Base-by-base conservation (phyloP, 805 yeast species). In the Teunomyces pallodes region DNA sequence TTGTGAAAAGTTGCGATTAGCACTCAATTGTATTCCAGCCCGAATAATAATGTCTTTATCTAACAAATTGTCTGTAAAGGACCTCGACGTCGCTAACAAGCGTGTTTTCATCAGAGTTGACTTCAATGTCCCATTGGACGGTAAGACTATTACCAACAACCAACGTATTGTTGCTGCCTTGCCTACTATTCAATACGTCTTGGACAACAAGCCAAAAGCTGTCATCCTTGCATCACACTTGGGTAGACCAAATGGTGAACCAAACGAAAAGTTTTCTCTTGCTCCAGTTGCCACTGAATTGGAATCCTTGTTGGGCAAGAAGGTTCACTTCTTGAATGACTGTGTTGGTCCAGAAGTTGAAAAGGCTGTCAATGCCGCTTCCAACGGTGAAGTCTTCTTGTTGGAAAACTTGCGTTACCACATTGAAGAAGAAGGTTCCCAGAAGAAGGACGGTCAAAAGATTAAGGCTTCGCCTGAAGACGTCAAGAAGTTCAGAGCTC, bases 81-180 rank as follows among this genome's bases (percentile, higher is more conserved):
- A 94, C 75, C 77, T 94, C 61, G 82, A 83, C 70, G 84, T 90
- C 71, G 70, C 85, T 63, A 91, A 82, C 73, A 91, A 94, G 82
- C 84, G 97, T 71, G 99, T 94, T 72, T 91, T 94, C 79, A 92
- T 94, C 82, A 88, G 99, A 79, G 99, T 95, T 55, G 97, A 92
- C 74, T 87, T 87, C 82, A 87, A 87, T 77, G 96, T 87, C 57
- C 96, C 96, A 70, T 84, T 94, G 63, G 98, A 94, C 68, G 98
- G 97, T 61, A 82, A 81, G 66, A 91, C 85, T 70, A 94, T 94
- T 81, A 95, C 99, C 79, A 94, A 95, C 84, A 95, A 94, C 81
- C 98, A 94, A 80, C 87, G 99, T 79, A 94, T 94, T 67, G 98
- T 91, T 64, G 99, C 99, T 70, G 99, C 99, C 60, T 77, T 95